A percentile compares a stretch with the other conserved stretches of the same genome.
Evolutionary conservation across 495 filamentous ascomycete genomes (phyloP).

Genomic region (Sporormia fimetaria): DNA sequence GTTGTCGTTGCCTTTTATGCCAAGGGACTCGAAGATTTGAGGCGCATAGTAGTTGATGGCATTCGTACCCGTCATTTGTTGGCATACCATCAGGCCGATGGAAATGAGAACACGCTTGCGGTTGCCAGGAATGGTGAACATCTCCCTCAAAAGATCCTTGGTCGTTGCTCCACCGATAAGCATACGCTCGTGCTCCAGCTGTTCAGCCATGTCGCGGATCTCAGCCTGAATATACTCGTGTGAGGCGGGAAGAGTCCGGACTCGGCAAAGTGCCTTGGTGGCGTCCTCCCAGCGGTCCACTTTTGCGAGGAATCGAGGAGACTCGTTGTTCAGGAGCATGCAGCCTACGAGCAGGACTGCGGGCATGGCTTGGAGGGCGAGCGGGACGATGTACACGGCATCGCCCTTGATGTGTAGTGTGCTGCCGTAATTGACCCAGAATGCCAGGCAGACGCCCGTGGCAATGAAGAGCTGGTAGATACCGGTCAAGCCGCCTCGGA

Average conservation of each 20-base stretch:
- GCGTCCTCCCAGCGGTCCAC: slow-evolving; percentile 61
- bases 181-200: slow-evolving; percentile 58
- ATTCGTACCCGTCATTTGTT: slow-evolving; percentile 59
- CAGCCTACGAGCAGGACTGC: slow-evolving; percentile 48
- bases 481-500: slow-evolving; percentile 58
- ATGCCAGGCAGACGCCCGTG: slow-evolving; percentile 55
- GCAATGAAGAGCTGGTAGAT: slow-evolving; percentile 60
- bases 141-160: slow-evolving; percentile 57
- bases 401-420: slow-evolving; percentile 42
- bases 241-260: slow-evolving; percentile 41
- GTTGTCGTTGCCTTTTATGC: slow-evolving; percentile 41
- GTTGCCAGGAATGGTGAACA: slow-evolving; percentile 58
- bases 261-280: slow-evolving; percentile 41
- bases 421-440: slow-evolving; percentile 54
- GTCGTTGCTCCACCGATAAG: slow-evolving; percentile 50
- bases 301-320: slow-evolving; percentile 58
- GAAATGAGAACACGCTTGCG: slow-evolving; percentile 50
- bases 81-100: slow-evolving; percentile 57
- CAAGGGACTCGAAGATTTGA: slow-evolving; percentile 55
- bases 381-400: slow-evolving; percentile 53
- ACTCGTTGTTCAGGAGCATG: slow-evolving; percentile 53
- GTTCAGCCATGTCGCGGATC: slow-evolving; percentile 52
- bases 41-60: slow-evolving; percentile 51
- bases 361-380: slow-evolving; percentile 55
- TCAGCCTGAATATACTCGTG: slow-evolving; percentile 58